These are phyloP conservation scores for Aspergillus indologenus DNA, from an alignment of 495 filamentous ascomycete species.

Conservation along the genomic window DNA sequence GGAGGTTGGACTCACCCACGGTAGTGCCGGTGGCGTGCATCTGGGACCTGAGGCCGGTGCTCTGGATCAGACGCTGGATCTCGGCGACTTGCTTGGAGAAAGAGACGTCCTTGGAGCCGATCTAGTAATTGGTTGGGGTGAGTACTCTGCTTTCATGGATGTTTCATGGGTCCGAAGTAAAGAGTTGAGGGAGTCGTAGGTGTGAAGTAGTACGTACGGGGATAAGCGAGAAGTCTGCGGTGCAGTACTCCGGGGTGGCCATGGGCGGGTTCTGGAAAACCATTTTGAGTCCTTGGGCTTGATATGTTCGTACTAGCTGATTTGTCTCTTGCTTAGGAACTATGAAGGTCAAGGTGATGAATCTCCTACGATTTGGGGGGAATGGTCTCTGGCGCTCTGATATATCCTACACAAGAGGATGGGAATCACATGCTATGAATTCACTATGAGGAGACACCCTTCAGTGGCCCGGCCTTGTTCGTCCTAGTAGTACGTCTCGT, in stretches of 20 bases:
- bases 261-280: conserved; percentile 26
- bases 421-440: conserved; percentile 3
- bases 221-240: conserved; percentile 72
- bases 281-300: conserved; percentile 11
- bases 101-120: conserved; percentile 68
- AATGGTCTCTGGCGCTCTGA: not conserved
- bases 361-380: not conserved
- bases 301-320: not conserved
- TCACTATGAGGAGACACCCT: conserved; percentile 1
- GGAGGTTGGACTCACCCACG: conserved; percentile 56
- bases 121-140: conserved; percentile 33
- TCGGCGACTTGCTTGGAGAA: conserved; percentile 77
- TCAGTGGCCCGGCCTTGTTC: not conserved
- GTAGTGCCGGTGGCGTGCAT: conserved; percentile 88
- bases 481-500: conserved; percentile 20
- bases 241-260: conserved; percentile 56
- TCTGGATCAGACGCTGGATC: conserved; percentile 70
- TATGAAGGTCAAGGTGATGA: not conserved
- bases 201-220: too few species aligned
- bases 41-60: conserved; percentile 64
- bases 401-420: not conserved
- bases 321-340: not conserved
- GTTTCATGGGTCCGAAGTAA: not conserved
- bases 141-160: not conserved
- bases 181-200: too few species aligned